Evolutionary conservation across 331 rosid species (phyloP), one percentile per base, ranked within the genome.

Genomic region (Ulmus americana): DNA sequence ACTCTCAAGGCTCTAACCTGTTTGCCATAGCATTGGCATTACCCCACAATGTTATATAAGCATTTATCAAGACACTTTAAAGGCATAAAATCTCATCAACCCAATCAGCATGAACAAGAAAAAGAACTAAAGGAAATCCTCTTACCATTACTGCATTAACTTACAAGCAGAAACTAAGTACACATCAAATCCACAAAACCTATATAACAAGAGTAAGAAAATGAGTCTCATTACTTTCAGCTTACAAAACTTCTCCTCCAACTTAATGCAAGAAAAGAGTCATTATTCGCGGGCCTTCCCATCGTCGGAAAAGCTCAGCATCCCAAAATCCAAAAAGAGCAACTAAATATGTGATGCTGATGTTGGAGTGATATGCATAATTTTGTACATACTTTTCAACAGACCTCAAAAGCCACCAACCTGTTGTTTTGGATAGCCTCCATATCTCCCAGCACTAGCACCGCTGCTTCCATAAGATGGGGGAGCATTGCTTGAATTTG

Each of bases 391-490:
- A 39, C 28, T 4, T 46, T 59, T 52, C 13, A 40, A 44, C 44
- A 15, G 42, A 71, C 47, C 76, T 86, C 82, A 88, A 59, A 72
- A 82, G 61, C 85, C 76, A 39, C 88, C 77, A 14, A 61, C 74
- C 40, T 74, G 64, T 59, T 88, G 83, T 44, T 55, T 77, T 52
- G 86, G 76, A 59, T 71, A 72, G 46, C 72, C 57, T 16, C 85
- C 85, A 59, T 79, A 81, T 80, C 83, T 77, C 39, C 90, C 86
- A 4, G 80, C 77, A 13, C 58, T 73, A 63, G 10, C 68, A 58
- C 80, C 76, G 15, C 74, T 56, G 63, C 76, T 74, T 64, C 92
- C 90, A 73, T 81, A 87, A 61, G 90, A 73, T 39, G 81, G 69
- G 67, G 88, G 81, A 38, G 65, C 67, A 11, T 77, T 72, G 45